These are phyloP conservation scores for Trametes versicolor DNA, from an alignment of 1,284 basidiomycete genomes.

Conservation along the genomic window DNA sequence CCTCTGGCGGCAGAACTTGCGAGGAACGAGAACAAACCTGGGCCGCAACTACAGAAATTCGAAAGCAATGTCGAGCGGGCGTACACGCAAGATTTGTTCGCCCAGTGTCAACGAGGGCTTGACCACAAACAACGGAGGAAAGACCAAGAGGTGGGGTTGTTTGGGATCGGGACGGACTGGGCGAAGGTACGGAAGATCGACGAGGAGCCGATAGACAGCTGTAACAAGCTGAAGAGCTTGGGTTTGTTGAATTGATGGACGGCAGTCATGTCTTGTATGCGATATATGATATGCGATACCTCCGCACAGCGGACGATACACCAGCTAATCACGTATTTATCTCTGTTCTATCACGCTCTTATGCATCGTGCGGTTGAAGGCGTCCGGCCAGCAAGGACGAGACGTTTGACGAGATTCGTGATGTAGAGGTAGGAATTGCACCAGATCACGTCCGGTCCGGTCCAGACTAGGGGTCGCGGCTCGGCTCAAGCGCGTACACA, in stretches of 20 bases:
- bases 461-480: slow-evolving; percentile 34
- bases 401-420: not conserved
- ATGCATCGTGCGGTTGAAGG: not conserved
- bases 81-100: slow-evolving; percentile 77
- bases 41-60: slow-evolving; percentile 58
- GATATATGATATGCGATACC: slow-evolving; percentile 15
- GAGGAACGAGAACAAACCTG: slow-evolving; percentile 55
- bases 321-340: slow-evolving; percentile 33
- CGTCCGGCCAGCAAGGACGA: too few relatives aligned
- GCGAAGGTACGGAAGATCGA: slow-evolving; percentile 81
- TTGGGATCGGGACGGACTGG: slow-evolving; percentile 91
- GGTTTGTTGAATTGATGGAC: slow-evolving; percentile 54
- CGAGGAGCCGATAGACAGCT: slow-evolving; percentile 71
- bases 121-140: slow-evolving; percentile 73
- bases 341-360: slow-evolving; percentile 22
- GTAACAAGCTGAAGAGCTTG: slow-evolving; percentile 76
- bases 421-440: not conserved
- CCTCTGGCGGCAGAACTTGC: slow-evolving; percentile 80
- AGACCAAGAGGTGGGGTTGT: slow-evolving; percentile 84
- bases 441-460: slow-evolving; percentile 28
- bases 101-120: slow-evolving; percentile 72
- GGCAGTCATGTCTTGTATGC: slow-evolving; percentile 11
- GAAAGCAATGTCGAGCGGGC: slow-evolving; percentile 76
- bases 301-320: slow-evolving; percentile 13
- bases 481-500: slow-evolving; percentile 15